phyloP scores from a whole-genome alignment of 2,329 filamentous ascomycete species.

The Colletotrichum euphorbiae region DNA sequence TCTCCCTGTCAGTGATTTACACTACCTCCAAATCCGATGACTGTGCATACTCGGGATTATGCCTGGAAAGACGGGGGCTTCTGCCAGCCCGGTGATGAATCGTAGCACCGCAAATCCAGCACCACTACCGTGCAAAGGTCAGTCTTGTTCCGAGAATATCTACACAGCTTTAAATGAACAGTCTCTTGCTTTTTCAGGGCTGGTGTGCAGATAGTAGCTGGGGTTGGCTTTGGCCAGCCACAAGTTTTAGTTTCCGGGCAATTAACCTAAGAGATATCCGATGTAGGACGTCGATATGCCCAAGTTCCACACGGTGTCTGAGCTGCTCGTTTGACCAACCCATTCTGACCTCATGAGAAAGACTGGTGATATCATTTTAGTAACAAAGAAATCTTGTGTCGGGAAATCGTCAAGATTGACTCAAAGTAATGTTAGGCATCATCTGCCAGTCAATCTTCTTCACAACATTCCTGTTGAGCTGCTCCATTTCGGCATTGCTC shows the following conservation, averaged over 20 bases:
- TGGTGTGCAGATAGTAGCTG: slow-evolving; percentile 55
- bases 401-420: background rate
- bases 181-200: slow-evolving; percentile 48
- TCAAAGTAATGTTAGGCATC: slow-evolving; percentile 46
- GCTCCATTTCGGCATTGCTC: slow-evolving; percentile 42
- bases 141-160: background rate
- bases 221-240: slow-evolving; percentile 54
- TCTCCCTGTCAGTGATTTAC: background rate
- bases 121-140: slow-evolving; percentile 26
- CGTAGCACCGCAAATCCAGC: slow-evolving; percentile 43
- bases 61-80: slow-evolving; percentile 58
- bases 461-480: slow-evolving; percentile 45
- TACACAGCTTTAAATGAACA: too few relatives aligned
- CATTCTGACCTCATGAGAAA: slow-evolving; percentile 45
- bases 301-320: slow-evolving; percentile 50
- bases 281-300: slow-evolving; percentile 58
- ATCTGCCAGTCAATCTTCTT: slow-evolving; percentile 48
- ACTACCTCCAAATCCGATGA: too few relatives aligned
- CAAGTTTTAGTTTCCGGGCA: slow-evolving; percentile 59
- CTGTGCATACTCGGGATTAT: slow-evolving; percentile 52
- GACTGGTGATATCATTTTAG: slow-evolving; percentile 18
- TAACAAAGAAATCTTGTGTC: accelerated
- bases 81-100: slow-evolving; percentile 46
- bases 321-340: background rate
- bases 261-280: slow-evolving; percentile 56